Conservation (phyloP, 176 grass and related monocot genomes). For the Thalia dealbata region DNA sequence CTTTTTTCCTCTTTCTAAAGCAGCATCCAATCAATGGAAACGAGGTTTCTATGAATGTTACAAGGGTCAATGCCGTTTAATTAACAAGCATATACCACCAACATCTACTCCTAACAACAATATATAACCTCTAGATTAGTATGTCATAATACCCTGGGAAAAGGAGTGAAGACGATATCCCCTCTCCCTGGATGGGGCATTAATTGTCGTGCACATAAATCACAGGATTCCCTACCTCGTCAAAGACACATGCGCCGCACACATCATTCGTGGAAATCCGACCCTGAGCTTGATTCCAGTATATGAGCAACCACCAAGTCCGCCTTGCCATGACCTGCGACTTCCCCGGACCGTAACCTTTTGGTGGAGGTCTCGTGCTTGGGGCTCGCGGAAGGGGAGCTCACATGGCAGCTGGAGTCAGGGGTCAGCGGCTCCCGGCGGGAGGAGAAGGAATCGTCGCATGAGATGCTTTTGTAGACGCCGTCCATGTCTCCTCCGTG, state of each 20-base stretch:
- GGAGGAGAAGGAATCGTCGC: slow-evolving; percentile 22
- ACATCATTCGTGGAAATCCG: slow-evolving; percentile 8
- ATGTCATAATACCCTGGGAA: neutral
- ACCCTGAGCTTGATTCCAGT: slow-evolving; percentile 9
- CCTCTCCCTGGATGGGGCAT: neutral
- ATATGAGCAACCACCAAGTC: slow-evolving; percentile 16
- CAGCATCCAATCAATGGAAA: neutral
- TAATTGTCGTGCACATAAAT: neutral
- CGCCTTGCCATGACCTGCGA: neutral
- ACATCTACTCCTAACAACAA: neutral
- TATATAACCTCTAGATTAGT: neutral
- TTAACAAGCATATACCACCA: neutral
- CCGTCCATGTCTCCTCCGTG: slow-evolving; percentile 1
- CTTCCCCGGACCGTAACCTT: neutral
- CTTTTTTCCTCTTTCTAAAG: no score
- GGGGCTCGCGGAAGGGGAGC: slow-evolving; percentile 11
- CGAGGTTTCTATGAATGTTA: neutral
- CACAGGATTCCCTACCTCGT: no score
- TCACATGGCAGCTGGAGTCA: slow-evolving; percentile 25
- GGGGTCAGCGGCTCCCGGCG: slow-evolving; percentile 23
- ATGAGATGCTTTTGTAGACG: slow-evolving; percentile 19
- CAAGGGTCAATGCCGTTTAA: neutral
- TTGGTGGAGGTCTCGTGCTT: slow-evolving; percentile 23
- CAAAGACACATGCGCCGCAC: neutral
- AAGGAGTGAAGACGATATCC: neutral